A percentile compares a stretch with the other conserved stretches of the same genome.
These are phyloP conservation scores for Pythium aquatile DNA, from an alignment of 352 stramenopile species.

Conservation along the genomic window DNA sequence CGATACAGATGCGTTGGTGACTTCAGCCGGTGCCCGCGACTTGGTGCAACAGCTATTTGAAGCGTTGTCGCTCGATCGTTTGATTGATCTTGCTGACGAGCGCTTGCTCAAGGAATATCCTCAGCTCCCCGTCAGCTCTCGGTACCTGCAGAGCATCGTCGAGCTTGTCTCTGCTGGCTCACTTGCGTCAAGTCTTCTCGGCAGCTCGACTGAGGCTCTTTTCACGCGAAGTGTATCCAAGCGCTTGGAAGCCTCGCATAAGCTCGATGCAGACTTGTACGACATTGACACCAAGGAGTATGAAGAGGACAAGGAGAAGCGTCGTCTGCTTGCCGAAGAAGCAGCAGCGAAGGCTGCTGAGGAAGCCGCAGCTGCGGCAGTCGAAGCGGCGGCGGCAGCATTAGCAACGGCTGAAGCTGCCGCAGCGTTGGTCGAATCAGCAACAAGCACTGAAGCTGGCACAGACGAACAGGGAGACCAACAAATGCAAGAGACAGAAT, in stretches of 20 bases:
- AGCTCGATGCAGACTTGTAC: constrained; percentile 65
- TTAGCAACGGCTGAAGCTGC: constrained; percentile 2
- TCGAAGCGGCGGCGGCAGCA: constrained; percentile 4
- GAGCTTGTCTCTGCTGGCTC: constrained; percentile 77
- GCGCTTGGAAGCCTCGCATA: constrained; percentile 51
- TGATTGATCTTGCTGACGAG: constrained; percentile 71
- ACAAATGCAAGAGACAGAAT: constrained; percentile 35
- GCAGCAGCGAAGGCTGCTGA: constrained; percentile 48
- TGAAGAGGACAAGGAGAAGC: constrained; percentile 50
- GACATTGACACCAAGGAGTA: constrained; percentile 70
- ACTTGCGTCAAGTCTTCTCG: constrained; percentile 57
- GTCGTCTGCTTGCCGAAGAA: constrained; percentile 42
- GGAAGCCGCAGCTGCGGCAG: constrained; percentile 31
- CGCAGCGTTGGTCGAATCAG: background rate
- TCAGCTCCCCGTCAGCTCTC: constrained; percentile 74
- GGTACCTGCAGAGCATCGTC: constrained; percentile 83
- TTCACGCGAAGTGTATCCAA: constrained; percentile 44
- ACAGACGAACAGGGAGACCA: constrained; percentile 15
- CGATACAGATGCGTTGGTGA: background rate
- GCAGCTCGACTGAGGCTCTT: constrained; percentile 42
- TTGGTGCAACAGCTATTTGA: constrained; percentile 35
- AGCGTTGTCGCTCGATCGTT: constrained; percentile 59
- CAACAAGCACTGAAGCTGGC: constrained; percentile 9
- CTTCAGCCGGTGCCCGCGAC: constrained; percentile 6
- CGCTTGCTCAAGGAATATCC: constrained; percentile 75